Base-by-base conservation (phyloP, 805 yeast species). In the Hemisphaericaspora nanyangensis region DNA sequence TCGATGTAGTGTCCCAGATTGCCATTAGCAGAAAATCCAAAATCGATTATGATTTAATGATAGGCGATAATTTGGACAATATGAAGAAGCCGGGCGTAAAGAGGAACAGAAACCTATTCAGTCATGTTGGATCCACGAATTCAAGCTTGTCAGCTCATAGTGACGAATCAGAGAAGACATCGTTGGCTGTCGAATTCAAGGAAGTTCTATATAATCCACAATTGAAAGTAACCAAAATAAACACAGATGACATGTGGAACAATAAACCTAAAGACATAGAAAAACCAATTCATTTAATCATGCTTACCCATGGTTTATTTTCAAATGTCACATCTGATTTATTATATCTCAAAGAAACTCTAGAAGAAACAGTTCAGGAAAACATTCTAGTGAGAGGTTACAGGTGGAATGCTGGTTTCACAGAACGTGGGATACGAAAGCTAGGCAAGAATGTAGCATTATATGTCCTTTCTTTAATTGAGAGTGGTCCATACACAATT, bases 261-360 rank as follows among this genome's bases (percentile, higher is more conserved):
- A 49, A 39, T 3, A 49, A 52, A 6, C 60, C 65, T 1, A 51
- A 50, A 8, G 27, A 48, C 15, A 55, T 58, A 7, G 44, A 42
- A 6, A 44, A 48, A 28, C 73, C 74, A 0, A 54, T 66, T 1
- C 75, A 69, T 45, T 51, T 69, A 34, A 56, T 69, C 12, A 58
- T 68, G 5, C 35, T 69, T n/a, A 69, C 74, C 3, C 75, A 69
- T 48, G 75, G 75, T 7, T 49, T 69, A 1, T 65, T 68, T 42
- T 64, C 71, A 16, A 69, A 69, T 47, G 47, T 67, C 29, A 62
- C 72, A 0, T 74, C 73, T 1, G 75, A 69, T 46, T 67, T 69
- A 73, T 51, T 69, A 22, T 68, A 61, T 34, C 28, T 69, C 16
- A 63, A 63, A 30, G 74, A 69, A 32, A 29, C 57, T 11, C 42